A percentile compares a stretch with the other conserved stretches of the same genome.
Conservation (phyloP, 2,329 filamentous ascomycete genomes). For the Trichoderma pleuroti region DNA sequence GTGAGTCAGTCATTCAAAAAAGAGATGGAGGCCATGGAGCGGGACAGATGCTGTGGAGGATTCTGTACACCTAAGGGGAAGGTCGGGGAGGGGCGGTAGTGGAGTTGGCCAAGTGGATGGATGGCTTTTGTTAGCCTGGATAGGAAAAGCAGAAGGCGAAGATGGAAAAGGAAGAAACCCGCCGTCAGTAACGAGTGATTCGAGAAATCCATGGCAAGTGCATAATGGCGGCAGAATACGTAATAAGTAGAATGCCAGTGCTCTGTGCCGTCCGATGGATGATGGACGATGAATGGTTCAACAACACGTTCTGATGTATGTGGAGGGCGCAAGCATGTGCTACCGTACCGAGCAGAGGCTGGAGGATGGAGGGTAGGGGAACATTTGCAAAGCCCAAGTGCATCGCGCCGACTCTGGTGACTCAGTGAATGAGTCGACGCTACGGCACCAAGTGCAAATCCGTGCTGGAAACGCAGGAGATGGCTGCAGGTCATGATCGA, state of each 20-base stretch:
- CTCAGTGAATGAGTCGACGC: constrained; percentile 16
- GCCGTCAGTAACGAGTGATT: not conserved
- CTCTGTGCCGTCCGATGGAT: not conserved
- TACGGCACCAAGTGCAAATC: not conserved
- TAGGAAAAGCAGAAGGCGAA: not conserved
- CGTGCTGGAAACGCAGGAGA: not conserved
- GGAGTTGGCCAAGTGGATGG: constrained; percentile 1
- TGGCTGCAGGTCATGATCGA: constrained; percentile 9
- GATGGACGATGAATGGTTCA: not conserved
- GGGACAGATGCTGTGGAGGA: not conserved
- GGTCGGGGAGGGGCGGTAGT: not conserved
- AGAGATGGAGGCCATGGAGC: not conserved
- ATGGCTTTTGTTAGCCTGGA: not conserved
- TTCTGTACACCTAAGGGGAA: constrained; percentile 6
- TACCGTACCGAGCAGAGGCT: not conserved
- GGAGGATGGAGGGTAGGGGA: not conserved
- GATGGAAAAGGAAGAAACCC: not conserved
- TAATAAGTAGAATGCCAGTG: not conserved
- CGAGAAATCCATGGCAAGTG: not conserved
- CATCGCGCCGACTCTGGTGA: not conserved
- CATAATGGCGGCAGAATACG: not conserved
- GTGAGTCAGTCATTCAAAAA: constrained; percentile 5
- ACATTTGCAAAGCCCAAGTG: constrained; percentile 4
- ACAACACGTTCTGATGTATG: not conserved
- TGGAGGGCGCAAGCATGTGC: not conserved